phyloP scores from a whole-genome alignment of 345 rosid genomes.

The Salix koriyanagi region DNA sequence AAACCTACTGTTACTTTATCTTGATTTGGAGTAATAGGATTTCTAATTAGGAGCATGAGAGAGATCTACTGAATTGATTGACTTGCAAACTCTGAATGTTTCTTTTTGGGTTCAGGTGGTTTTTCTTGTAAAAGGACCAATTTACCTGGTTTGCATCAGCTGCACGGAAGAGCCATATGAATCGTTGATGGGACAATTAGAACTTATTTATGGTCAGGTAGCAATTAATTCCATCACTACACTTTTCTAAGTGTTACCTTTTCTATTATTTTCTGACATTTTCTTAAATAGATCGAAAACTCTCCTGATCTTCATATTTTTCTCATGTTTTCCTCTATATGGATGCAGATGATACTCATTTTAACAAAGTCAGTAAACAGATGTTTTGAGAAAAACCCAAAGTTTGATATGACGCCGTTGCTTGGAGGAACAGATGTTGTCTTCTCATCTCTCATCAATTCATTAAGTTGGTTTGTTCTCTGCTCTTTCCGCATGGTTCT shows the following conservation, averaged over 20 bases:
- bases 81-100: background rate
- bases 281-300: background rate
- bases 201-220: slow-evolving; percentile 98
- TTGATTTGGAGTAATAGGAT: slow-evolving; percentile 3
- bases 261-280: background rate
- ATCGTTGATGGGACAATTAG: slow-evolving; percentile 76
- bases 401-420: slow-evolving; percentile 97
- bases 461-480: slow-evolving; percentile 82
- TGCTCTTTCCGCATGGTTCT: slow-evolving; percentile 1
- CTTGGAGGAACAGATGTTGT: slow-evolving; percentile 99
- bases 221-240: slow-evolving; percentile 4
- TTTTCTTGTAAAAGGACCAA: slow-evolving; percentile 97
- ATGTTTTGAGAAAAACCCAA: slow-evolving; percentile 94
- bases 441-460: slow-evolving; percentile 95
- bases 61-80: background rate
- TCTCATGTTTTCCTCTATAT: slow-evolving; percentile 16
- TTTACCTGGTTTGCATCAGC: slow-evolving; percentile 95
- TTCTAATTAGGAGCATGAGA: background rate
- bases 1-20: background rate
- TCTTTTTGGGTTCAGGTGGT: slow-evolving; percentile 55
- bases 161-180: slow-evolving; percentile 95
- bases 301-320: slow-evolving; percentile 5
- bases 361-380: slow-evolving; percentile 89
- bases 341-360: slow-evolving; percentile 92
- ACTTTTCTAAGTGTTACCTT: background rate